Conservation (phyloP, 495 filamentous ascomycete genomes). For the Trichoderma virens region DNA sequence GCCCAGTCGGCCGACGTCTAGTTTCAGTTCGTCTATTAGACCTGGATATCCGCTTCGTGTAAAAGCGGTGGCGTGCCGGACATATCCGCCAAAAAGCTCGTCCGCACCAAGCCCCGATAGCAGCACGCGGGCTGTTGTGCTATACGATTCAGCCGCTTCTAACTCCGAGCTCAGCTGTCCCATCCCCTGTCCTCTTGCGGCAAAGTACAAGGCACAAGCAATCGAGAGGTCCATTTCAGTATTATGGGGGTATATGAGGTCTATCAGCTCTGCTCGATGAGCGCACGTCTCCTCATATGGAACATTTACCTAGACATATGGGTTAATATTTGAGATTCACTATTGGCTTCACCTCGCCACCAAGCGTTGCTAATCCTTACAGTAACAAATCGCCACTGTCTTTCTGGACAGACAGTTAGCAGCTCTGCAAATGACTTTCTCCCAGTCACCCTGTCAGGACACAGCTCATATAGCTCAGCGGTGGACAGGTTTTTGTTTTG, state of each 20-base stretch:
- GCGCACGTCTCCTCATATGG: slow-evolving; percentile 66
- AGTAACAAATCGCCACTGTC: slow-evolving; percentile 72
- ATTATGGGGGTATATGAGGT: slow-evolving; percentile 83
- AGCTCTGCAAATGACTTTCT: slow-evolving; percentile 69
- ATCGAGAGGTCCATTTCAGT: slow-evolving; percentile 99
- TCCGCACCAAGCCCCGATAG: slow-evolving; percentile 93
- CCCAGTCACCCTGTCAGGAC: slow-evolving; percentile 85
- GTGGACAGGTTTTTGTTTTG: slow-evolving; percentile 19
- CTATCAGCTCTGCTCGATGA: slow-evolving; percentile 61
- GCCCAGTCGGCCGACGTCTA: slow-evolving; percentile 80
- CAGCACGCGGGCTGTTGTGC: slow-evolving; percentile 69
- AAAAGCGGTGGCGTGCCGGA: slow-evolving; percentile 73
- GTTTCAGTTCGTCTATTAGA: slow-evolving; percentile 73
- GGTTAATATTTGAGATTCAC: slow-evolving; percentile 13
- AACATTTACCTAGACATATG: slow-evolving; percentile 60
- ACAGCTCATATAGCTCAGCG: slow-evolving; percentile 56
- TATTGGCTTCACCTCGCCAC: neutral
- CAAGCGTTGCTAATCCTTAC: too few species aligned
- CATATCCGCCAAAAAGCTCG: slow-evolving; percentile 92
- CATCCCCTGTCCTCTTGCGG: slow-evolving; percentile 65
- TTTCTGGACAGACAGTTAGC: slow-evolving; percentile 56
- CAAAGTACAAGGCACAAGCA: slow-evolving; percentile 85
- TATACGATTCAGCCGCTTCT: slow-evolving; percentile 37
- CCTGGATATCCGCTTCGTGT: slow-evolving; percentile 55
- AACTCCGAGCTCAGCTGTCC: slow-evolving; percentile 22